Base-by-base conservation (phyloP, 2,329 filamentous ascomycete genomes). In the Sporothrix luriei region DNA sequence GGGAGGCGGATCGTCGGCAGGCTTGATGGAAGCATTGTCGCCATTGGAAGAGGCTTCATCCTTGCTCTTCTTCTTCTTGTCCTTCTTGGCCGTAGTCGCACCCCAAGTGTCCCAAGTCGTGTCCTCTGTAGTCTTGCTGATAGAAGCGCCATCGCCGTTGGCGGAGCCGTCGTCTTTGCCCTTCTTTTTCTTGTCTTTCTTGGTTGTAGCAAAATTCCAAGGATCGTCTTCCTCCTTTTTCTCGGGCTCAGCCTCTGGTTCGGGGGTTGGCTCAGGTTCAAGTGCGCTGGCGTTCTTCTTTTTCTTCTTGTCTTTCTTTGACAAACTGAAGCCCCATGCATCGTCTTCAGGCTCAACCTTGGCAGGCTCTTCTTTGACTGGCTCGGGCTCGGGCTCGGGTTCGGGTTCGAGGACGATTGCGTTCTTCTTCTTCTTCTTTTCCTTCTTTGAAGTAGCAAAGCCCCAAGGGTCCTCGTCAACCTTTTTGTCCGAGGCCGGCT, bases 251-350 rank as follows among this genome's bases (percentile, higher is more conserved):
- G 69, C 59, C 29, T 66, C 59, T 5, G 43, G 33, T 26, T 70
- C 69, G 3, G n/a, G 62, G 33, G 6, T 9, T 33, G 33, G 33
- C 5, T 33, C 33, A 33, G 49, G n/a, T 2, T 43, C 40, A 16
- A 43, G 11, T 4, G 48, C 16, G 46, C 6, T 7, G 48, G 72
- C 73, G 43, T 52, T 33, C 26, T 66, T 68, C 67, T 67, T 77
- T 73, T 74, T 78, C 71, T 76, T 78, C 71, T 76, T 76, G 9
- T 75, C 72, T 48, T 74, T 75, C n/a, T 74, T 74, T 1, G 49
- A 49, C 5, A 68, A 4, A 1, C 54, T 16, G 10, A 64, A 43
- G 13, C 65, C 69, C 72, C 70, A 74, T 14, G 51, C 1, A 40
- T 71, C 70, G 0, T 72, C 69, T 13, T 70, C 68, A 2, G 38